Evolutionary conservation across 2,329 filamentous ascomycete genomes (phyloP).

Genomic region (Curvularia verruculosa): DNA sequence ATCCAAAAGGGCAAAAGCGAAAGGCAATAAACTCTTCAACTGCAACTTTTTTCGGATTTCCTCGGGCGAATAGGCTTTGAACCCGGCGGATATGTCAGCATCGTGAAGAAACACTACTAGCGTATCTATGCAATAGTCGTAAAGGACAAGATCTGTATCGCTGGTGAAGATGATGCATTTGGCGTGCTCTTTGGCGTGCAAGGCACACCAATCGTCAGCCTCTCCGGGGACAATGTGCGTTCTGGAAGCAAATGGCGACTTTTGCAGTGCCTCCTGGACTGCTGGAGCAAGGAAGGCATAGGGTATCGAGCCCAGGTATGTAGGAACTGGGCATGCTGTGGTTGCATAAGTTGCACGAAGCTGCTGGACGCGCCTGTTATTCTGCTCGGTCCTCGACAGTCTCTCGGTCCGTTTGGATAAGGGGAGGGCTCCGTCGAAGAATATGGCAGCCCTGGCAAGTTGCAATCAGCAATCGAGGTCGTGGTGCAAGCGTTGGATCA

Average conservation of each 20-base stretch:
- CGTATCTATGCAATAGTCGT: conserved; percentile 68
- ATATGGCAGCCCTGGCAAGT: conserved; percentile 62
- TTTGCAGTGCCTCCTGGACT: conserved; percentile 71
- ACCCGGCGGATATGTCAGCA: conserved; percentile 53
- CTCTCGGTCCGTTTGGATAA: conserved; percentile 67
- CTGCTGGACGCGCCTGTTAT: conserved; percentile 62
- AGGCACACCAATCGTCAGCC: conserved; percentile 81
- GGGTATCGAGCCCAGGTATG: conserved; percentile 49
- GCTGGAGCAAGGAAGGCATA: conserved; percentile 78
- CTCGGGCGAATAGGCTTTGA: conserved; percentile 52
- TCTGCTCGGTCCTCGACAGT: conserved; percentile 64
- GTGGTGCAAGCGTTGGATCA: conserved; percentile 15
- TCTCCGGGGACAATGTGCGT: conserved; percentile 76
- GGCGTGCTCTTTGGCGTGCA: conserved; percentile 60
- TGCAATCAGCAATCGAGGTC: conserved; percentile 29
- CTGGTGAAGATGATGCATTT: conserved; percentile 73
- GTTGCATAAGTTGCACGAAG: conserved; percentile 49
- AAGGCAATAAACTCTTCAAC: conserved; percentile 48
- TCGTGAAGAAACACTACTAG: conserved; percentile 73
- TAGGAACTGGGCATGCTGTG: conserved; percentile 35
- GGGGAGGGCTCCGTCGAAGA: conserved; percentile 86
- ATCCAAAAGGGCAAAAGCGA: conserved; percentile 50
- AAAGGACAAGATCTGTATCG: conserved; percentile 85
- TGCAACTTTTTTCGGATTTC: conserved; percentile 55
- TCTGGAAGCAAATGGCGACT: conserved; percentile 49